phyloP scores from a whole-genome alignment of 2,329 filamentous ascomycete species.

The Iodosphaeria phyllophila region DNA sequence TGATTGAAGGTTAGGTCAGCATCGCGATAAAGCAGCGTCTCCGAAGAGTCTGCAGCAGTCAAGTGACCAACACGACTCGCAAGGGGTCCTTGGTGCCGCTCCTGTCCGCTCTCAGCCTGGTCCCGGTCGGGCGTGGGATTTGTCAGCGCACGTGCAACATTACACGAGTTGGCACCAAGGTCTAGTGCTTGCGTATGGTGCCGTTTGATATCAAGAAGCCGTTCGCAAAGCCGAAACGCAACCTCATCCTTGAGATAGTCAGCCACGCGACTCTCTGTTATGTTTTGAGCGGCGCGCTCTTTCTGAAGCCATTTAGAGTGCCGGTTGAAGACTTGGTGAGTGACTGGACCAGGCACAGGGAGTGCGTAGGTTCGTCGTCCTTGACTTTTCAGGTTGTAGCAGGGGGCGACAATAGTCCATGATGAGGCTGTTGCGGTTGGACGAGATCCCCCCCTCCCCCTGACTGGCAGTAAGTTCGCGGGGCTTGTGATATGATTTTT shows the following conservation, averaged over 20 bases:
- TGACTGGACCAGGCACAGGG: conserved; percentile 56
- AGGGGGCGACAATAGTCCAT: not conserved
- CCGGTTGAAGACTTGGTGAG: conserved; percentile 81
- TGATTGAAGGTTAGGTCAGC: conserved; percentile 55
- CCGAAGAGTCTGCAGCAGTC: conserved; percentile 67
- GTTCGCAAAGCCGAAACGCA: conserved; percentile 64
- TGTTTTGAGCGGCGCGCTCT: conserved; percentile 59
- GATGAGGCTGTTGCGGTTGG: conserved; percentile 3
- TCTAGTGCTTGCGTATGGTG: conserved; percentile 72
- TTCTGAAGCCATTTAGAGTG: conserved; percentile 80
- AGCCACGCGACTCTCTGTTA: conserved; percentile 54
- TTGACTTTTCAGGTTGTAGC: too few relatives aligned
- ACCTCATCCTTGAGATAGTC: conserved; percentile 94
- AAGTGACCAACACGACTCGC: conserved; percentile 54
- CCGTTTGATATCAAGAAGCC: conserved; percentile 84
- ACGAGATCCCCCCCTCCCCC: too few relatives aligned
- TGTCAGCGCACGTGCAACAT: conserved; percentile 69
- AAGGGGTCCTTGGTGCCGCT: too few relatives aligned
- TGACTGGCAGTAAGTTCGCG: too few relatives aligned
- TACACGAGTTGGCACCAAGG: conserved; percentile 88
- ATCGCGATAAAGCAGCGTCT: conserved; percentile 64
- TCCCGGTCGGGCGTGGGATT: conserved; percentile 47
- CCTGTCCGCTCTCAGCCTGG: conserved; percentile 32
- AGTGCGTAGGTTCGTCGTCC: conserved; percentile 49
- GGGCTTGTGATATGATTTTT: too few relatives aligned